Evolutionary conservation across 2,329 filamentous ascomycete species (phyloP), one percentile per base, ranked within the genome.

Genomic region (Trichoderma hamatum): DNA sequence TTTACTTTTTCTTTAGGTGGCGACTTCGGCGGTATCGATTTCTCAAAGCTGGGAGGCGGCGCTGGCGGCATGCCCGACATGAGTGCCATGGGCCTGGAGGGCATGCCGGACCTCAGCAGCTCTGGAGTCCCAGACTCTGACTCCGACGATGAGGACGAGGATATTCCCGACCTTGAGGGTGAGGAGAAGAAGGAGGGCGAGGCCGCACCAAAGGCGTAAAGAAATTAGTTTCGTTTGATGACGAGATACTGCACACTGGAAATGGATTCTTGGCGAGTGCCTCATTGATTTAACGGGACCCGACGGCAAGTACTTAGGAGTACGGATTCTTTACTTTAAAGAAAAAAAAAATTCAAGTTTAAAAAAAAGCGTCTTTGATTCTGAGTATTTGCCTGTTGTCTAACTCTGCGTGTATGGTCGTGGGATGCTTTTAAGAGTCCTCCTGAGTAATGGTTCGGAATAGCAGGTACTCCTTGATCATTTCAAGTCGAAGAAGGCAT

Each of bases 11-110:
- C n/a, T 67, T 26, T 55, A 60, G 73, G 74, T 52, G 89, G 89
- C 73, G 92, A 93, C 80, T 93, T 96, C 73, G 89, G 92, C 76
- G 92, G 92, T 76, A 96, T 97, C 78, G 94, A 97, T 83, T 97
- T 97, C 89, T 96, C 92, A 76, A 96, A 97, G 86, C 90, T 97
- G 72, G 90, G 90, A 72, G 90, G 86, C 72, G 88, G 85, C 72
- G 88, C 70, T 21, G 72, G 69, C 43, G 76, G 72, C 65, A 75
- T 77, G 75, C 73, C 73, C 52, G 76, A 75, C 68, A 72, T 78
- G 66, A 69, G 71, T 67, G 70, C 69, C 62, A 89, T 89, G 84
- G 86, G 85, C 68, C 52, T 68, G 36, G 71, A 69, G 26, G 87
- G 84, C 71, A 86, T 87, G 83, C 85, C 84, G 59, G 88, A 87